Evolutionary conservation across 805 yeast species (phyloP).

Genomic region (Pichia heedii): DNA sequence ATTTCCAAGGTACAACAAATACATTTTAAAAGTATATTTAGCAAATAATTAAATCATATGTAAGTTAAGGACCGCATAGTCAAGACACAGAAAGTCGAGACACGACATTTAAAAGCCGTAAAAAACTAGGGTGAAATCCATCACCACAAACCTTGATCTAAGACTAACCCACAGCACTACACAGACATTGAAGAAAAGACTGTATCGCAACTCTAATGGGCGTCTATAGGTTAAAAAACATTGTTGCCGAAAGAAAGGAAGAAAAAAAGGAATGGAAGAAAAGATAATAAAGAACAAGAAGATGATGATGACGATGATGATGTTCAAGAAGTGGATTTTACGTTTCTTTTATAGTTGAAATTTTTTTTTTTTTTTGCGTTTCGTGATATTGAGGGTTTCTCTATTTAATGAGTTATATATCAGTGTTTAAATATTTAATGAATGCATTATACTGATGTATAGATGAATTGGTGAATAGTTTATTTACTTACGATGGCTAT

Average conservation of each 20-base stretch:
- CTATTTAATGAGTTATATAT: conserved; percentile 4
- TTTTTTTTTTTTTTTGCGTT: background rate
- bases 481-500: conserved; percentile 34
- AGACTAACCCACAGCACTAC: conserved; percentile 91
- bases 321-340: background rate
- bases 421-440: too few relatives aligned
- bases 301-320: too few relatives aligned
- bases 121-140: conserved; percentile 28
- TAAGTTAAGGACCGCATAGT: conserved; percentile 73
- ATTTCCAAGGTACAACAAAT: too few relatives aligned
- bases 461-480: too few relatives aligned
- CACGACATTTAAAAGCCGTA: conserved; percentile 51
- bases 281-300: too few relatives aligned
- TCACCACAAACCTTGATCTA: conserved; percentile 41
- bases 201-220: conserved; percentile 74
- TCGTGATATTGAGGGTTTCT: conserved; percentile 2
- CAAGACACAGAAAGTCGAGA: conserved; percentile 32
- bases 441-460: too few relatives aligned
- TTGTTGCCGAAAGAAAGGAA: conserved; percentile 17
- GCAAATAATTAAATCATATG: conserved; percentile 25
- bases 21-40: background rate
- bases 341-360: background rate
- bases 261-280: background rate
- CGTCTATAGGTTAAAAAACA: conserved; percentile 46
- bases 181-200: conserved; percentile 41